A percentile compares a stretch with the other conserved stretches of the same genome.
Evolutionary conservation across 805 yeast genomes (phyloP).

Genomic region (Martiniozyma abietophila): DNA sequence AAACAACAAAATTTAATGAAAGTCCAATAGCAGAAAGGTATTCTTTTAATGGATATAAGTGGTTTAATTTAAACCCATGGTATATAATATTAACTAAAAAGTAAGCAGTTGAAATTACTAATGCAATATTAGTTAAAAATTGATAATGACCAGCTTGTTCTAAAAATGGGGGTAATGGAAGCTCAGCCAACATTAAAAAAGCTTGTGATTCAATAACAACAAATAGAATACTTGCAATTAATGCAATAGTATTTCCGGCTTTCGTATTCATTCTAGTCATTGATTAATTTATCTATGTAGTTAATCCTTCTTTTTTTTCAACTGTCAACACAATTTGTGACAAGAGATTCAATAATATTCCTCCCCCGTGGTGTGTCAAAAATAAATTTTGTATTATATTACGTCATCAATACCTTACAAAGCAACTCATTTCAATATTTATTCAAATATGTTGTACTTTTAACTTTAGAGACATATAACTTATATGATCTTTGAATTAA

Average conservation of each 20-base stretch:
- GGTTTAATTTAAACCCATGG: slow-evolving; percentile 25
- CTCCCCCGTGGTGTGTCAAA: too few relatives aligned
- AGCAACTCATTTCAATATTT: too few relatives aligned
- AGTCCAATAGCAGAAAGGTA: slow-evolving; percentile 44
- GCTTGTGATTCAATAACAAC: slow-evolving; percentile 11
- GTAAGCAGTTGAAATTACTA: slow-evolving; percentile 37
- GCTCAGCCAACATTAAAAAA: slow-evolving; percentile 9
- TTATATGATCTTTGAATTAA: too few relatives aligned
- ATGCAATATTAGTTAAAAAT: slow-evolving; percentile 61
- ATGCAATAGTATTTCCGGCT: slow-evolving; percentile 1
- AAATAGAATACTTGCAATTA: slow-evolving; percentile 4
- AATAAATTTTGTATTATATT: too few relatives aligned
- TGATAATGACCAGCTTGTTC: slow-evolving; percentile 59
- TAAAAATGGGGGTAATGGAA: slow-evolving; percentile 40
- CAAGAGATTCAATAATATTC: too few relatives aligned
- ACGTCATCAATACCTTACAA: too few relatives aligned
- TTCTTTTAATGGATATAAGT: slow-evolving; percentile 25
- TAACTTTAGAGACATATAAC: too few relatives aligned
- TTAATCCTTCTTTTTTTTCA: too few relatives aligned
- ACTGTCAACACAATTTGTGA: too few relatives aligned
- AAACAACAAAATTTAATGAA: slow-evolving; percentile 51
- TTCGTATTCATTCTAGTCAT: too few relatives aligned
- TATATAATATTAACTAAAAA: slow-evolving; percentile 31
- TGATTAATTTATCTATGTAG: too few relatives aligned
- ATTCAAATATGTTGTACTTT: too few relatives aligned